Percentiles rank a stretch among this genome's conserved stretches.
Evolutionary conservation across 768 basidiomycete species (phyloP).

Genomic region (Suillus alpinus): DNA sequence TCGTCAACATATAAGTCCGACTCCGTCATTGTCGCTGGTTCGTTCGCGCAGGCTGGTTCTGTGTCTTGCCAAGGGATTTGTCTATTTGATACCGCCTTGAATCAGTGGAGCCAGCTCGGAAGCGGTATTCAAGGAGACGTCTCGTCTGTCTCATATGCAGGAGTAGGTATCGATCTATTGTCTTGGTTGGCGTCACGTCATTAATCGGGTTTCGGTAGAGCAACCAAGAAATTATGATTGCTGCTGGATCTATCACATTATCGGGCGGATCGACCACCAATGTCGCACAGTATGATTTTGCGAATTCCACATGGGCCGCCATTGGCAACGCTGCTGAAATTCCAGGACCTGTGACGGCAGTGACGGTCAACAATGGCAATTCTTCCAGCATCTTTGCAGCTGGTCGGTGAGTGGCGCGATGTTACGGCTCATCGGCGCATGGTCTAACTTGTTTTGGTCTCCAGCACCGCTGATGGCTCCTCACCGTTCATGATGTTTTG

Average conservation of each 20-base stretch:
- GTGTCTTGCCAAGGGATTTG: conserved; percentile 78
- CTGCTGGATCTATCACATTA: conserved; percentile 75
- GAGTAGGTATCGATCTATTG: conserved; percentile 46
- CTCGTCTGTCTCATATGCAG: conserved; percentile 74
- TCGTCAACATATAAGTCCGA: conserved; percentile 57
- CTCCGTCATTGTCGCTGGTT: conserved; percentile 80
- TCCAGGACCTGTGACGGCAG: conserved; percentile 87
- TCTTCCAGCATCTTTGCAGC: conserved; percentile 85
- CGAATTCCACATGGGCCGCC: conserved; percentile 71
- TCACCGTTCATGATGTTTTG: conserved; percentile 78
- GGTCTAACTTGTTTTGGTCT: background rate
- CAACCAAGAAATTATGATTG: conserved; percentile 68
- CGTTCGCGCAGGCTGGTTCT: conserved; percentile 77
- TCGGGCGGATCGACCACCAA: conserved; percentile 62
- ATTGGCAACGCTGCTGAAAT: conserved; percentile 60
- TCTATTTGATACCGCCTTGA: conserved; percentile 59
- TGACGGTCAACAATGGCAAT: conserved; percentile 82
- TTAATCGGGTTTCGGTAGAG: conserved; percentile 37
- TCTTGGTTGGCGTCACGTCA: background rate
- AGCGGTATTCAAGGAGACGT: conserved; percentile 81
- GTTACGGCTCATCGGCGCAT: background rate
- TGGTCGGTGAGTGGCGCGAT: conserved; percentile 58
- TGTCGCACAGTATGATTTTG: conserved; percentile 70
- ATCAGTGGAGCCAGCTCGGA: conserved; percentile 81
- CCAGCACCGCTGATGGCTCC: conserved; percentile 54